Percentiles rank a stretch among this genome's conserved stretches.
Evolutionary conservation across 2,329 filamentous ascomycete species (phyloP).

Genomic region (Diaporthe nobilis): DNA sequence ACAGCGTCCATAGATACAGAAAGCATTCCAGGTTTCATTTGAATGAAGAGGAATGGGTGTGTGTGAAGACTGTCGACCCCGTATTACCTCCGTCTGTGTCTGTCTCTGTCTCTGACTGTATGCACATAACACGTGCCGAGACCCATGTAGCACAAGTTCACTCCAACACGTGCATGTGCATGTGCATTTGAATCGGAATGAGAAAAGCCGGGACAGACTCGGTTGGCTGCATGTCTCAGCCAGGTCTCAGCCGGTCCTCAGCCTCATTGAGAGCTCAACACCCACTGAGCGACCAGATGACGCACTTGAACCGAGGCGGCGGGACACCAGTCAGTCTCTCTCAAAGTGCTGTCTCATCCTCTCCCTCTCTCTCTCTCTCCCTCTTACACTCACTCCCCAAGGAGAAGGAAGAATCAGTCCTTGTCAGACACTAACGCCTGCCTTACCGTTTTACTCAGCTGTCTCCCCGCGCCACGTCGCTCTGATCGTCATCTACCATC

Average conservation of each 20-base stretch:
- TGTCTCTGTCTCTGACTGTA: neutral
- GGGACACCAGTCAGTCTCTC: neutral
- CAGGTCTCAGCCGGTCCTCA: constrained; percentile 28
- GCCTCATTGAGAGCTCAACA: constrained; percentile 14
- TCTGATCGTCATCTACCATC: neutral
- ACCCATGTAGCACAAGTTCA: neutral
- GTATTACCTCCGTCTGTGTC: neutral
- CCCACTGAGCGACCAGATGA: neutral
- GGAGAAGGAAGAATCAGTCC: neutral
- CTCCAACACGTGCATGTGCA: constrained; percentile 9
- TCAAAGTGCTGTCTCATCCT: neutral
- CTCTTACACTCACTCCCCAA: neutral
- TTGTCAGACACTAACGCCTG: neutral
- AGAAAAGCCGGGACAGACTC: constrained; percentile 5
- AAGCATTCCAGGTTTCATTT: neutral
- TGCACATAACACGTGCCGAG: constrained; percentile 1
- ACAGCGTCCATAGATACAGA: constrained; percentile 34
- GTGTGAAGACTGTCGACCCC: neutral
- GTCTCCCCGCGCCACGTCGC: neutral
- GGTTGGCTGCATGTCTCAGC: constrained; percentile 31
- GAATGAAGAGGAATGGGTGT: neutral
- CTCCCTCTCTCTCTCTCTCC: neutral
- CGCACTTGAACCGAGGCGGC: constrained; percentile 18
- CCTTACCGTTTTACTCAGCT: too few species aligned
- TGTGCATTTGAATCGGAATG: constrained; percentile 20